phyloP scores from a whole-genome alignment of 2,329 filamentous ascomycete species.

The Pseudogymnoascus destructans region DNA sequence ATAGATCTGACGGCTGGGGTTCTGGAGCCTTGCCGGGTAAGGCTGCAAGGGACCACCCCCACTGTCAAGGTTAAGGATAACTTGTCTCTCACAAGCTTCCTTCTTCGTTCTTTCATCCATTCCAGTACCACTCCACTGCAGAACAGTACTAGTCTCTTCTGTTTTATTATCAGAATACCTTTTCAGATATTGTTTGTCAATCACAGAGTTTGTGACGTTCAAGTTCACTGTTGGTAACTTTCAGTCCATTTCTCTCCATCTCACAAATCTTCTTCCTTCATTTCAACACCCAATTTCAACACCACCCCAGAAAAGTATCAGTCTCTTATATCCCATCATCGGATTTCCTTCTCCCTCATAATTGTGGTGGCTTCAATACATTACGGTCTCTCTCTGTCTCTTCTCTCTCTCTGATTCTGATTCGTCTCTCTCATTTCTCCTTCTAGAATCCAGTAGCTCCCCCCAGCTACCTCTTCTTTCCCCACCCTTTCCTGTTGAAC shows the following conservation, averaged over 20 bases:
- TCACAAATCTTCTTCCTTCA: neutral
- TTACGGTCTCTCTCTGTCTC: neutral
- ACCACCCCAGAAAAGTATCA: neutral
- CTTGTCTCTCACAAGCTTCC: neutral
- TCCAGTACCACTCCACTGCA: neutral
- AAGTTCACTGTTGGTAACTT: neutral
- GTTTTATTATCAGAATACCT: neutral
- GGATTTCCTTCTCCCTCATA: neutral
- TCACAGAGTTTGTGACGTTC: neutral
- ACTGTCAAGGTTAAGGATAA: neutral
- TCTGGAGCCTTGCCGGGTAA: neutral
- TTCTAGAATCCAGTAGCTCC: neutral
- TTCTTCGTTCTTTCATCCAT: neutral
- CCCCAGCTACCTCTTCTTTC: neutral
- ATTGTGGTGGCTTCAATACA: neutral
- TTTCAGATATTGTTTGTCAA: neutral
- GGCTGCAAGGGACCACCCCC: conserved; percentile 4
- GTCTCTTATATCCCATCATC: neutral
- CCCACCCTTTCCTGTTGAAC: no score
- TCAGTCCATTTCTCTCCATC: neutral
- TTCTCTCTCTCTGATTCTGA: neutral
- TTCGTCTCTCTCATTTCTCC: neutral
- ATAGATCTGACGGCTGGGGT: neutral
- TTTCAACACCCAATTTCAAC: neutral
- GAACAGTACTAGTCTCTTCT: neutral